Evolutionary conservation across 352 stramenopile genomes (phyloP), one percentile per base, ranked within the genome.

Genomic region (Phytophthora pistaciae): DNA sequence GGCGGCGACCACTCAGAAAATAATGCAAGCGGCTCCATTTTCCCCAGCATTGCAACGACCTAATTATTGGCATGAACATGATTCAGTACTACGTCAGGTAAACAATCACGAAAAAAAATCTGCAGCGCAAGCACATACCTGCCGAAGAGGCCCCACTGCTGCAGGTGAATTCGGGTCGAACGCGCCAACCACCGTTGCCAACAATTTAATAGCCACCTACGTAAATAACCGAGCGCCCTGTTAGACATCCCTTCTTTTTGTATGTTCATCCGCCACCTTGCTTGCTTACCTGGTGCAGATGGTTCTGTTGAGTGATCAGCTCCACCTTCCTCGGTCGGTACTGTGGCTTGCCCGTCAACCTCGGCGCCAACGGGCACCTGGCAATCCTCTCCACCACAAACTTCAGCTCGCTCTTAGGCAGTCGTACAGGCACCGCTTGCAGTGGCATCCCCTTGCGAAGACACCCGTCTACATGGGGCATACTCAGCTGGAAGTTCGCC

Each of bases 401-500:
- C 64, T 94, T 93, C 23, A 97, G 78, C 64, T 97, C 90, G 66
- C 89, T 95, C 75, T 92, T 94, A 0, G 90, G 88, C 31, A 97
- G 68, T 29, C 91, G 85, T 50, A 97, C 84, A 6, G 85, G 66
- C 3, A 93, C 66, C 0, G 77, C 70, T 31, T 91, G 83, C 31
- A 95, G 54, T 5, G 90, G 90, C 90, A 94, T 97, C n/a, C 88
- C 88, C 53, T 92, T 91, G 27, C 90, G 80, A 27, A 81, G 65
- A 69, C 90, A 97, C 2, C 90, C 89, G 40, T 94, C 82, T n/a
- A 96, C 86, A 64, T 97, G 90, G 4, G 89, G 89, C 90, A 97
- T 97, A 44, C 85, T 94, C 33, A 93, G 56, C 50, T 97, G 90
- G 64, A 94, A 97, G 40, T 96, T 96, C 10, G 83, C 85, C 46